A percentile compares a stretch with the other conserved stretches of the same genome.
Evolutionary conservation across 805 yeast genomes (phyloP).

Genomic region (Zygosaccharomyces rouxii): DNA sequence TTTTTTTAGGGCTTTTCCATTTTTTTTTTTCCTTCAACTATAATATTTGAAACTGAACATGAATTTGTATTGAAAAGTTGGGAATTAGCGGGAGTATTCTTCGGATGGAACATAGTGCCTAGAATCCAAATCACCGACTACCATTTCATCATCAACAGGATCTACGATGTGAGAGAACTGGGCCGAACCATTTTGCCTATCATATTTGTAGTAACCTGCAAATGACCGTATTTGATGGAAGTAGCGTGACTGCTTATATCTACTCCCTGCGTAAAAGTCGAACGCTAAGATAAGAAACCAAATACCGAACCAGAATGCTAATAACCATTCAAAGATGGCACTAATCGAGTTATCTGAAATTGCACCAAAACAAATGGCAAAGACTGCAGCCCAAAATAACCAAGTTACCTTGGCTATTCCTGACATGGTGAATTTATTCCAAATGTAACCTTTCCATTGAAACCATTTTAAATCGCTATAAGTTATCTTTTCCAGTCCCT

Average conservation of each 20-base stretch:
- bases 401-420: constrained; percentile 56
- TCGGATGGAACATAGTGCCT: constrained; percentile 6
- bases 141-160: constrained; percentile 7
- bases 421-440: constrained; percentile 46
- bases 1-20: not conserved
- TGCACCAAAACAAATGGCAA: constrained; percentile 68
- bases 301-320: constrained; percentile 81
- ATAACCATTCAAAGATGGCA: constrained; percentile 78
- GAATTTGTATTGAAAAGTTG: too few relatives aligned
- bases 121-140: constrained; percentile 8
- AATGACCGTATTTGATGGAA: constrained; percentile 30
- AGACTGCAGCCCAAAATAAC: constrained; percentile 58
- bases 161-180: constrained; percentile 9
- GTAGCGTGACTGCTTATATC: constrained; percentile 29
- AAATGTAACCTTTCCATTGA: constrained; percentile 35
- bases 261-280: constrained; percentile 67
- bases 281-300: constrained; percentile 57
- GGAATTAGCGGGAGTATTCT: constrained; percentile 4
- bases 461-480: constrained; percentile 25
- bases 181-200: constrained; percentile 13
- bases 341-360: constrained; percentile 43
- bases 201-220: constrained; percentile 30
- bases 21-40: not conserved
- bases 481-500: constrained; percentile 18
- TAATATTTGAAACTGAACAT: not conserved